Evolutionary conservation across 805 yeast species (phyloP), one percentile per base, ranked within the genome.

Genomic region (Zygosaccharomyces rouxii): DNA sequence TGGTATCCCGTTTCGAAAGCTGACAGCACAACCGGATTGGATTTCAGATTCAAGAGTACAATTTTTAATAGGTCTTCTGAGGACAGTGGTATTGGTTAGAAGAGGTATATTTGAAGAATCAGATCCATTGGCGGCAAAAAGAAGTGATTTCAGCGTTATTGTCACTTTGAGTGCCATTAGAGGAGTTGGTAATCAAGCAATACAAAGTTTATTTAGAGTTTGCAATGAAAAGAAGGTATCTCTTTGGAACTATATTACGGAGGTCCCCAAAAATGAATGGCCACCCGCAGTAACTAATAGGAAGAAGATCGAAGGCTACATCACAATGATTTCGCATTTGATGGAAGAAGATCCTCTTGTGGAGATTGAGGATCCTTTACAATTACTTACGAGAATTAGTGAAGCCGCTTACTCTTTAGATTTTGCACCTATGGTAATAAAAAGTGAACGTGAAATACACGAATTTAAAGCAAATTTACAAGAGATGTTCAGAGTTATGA

Each of bases 21-120:
- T 79, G 21, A 69, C 75, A 1, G 64, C 76, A 13, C 68, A 74
- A 3, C 79, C 82, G 5, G 63, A 71, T 9, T 83, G 88, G 88
- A 55, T 74, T 9, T 49, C 71, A 55, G 56, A 72, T 71, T 11
- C 46, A n/a, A 48, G 57, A 14, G 56, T 66, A 7, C 63, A 59
- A 48, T 64, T 74, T 39, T 56, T 83, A 1, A 53, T 83, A 11
- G 79, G 80, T 48, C 65, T 80, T 23, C 56, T 82, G 50, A 75
- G 72, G 52, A 65, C 81, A 0, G 52, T 48, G 7, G 42, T 44
- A 3, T 35, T 60, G 21, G 52, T 51, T 13, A 29, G 31, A 37
- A 42, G 50, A 13, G 60, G 55, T 19, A 42, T 37, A 18, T 21
- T 30, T 11, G 42, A 43, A 7, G 42, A 39, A 11, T 14, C 5